Evolutionary conservation across 768 basidiomycete species (phyloP), one percentile per base, ranked within the genome.

Genomic region (Antrodiella citrinella): DNA sequence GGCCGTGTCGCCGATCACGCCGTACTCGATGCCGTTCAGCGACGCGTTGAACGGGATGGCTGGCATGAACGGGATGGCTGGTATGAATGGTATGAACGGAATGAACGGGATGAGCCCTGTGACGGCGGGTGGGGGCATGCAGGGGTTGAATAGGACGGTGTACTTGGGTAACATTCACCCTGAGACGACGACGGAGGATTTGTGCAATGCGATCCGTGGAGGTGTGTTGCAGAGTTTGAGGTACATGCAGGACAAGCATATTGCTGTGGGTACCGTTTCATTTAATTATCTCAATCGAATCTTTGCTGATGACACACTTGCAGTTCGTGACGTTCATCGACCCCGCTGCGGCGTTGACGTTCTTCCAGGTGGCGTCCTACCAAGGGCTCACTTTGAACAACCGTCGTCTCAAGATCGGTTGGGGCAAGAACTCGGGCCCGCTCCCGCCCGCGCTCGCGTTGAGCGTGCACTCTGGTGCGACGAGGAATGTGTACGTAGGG

Each of bases 311-410:
- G 35, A 54, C 5, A 41, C 13, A 45, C n/a, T 2, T 21, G 5
- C 53, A 93, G 89, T 99, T 98, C 56, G 88, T 97, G 48, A 95
- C 92, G 4, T 98, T 99, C 63, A 84, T 97, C 56, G 93, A 97
- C 62, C 88, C 93, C 10, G 83, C 86, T 0, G 89, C 90, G 46
- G 94, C 96, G 2, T 85, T 91, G 61, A 87, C 88, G 9, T 97
- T 99, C 76, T 93, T 82, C 80, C 89, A 95, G 62, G 84, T 91
- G 30, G 92, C 95, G 13, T 82, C 85, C 1, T 86, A 82, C 63
- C 86, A 92, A 57, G 93, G 94, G 4, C 72, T 99, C 49, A 91
- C 86, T 20, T 73, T 98, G 51, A 94, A 92, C 72, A 91, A 92
- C 67, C 85, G 94, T 40, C 82, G 93, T 22, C 78, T 98, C 54